Evolutionary conservation across 2,329 filamentous ascomycete genomes (phyloP).

Genomic region (Monosporascus cannonballus): DNA sequence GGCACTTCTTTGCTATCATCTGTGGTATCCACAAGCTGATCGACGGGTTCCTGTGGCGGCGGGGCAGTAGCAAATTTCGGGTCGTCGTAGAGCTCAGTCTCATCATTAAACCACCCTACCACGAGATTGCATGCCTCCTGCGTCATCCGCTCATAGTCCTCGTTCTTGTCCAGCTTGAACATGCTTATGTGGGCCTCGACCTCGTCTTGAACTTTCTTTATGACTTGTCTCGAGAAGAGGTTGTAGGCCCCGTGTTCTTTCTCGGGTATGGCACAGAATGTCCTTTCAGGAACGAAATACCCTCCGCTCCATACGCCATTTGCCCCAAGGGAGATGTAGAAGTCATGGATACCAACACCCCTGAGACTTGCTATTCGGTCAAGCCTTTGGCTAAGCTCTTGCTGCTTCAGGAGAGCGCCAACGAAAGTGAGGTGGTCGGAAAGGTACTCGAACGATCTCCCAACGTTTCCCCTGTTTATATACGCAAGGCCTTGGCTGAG

Average conservation of each 20-base stretch:
- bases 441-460: conserved; percentile 70
- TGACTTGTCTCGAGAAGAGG: conserved; percentile 49
- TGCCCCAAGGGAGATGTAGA: conserved; percentile 71
- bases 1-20: conserved; percentile 25
- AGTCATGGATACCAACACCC: conserved; percentile 64
- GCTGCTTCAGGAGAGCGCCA: conserved; percentile 67
- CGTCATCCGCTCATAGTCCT: conserved; percentile 58
- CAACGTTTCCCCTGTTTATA: conserved; percentile 52
- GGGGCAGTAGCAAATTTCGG: conserved; percentile 36
- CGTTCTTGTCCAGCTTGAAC: conserved; percentile 57
- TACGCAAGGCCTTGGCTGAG: conserved; percentile 50
- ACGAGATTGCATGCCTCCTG: conserved; percentile 52
- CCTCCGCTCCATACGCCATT: conserved; percentile 59
- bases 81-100: conserved; percentile 40
- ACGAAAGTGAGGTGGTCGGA: conserved; percentile 82
- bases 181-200: conserved; percentile 64
- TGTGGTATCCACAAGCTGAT: conserved; percentile 27
- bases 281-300: conserved; percentile 60
- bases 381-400: conserved; percentile 64
- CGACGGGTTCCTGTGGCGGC: conserved; percentile 30
- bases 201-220: conserved; percentile 63
- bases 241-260: conserved; percentile 35
- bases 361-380: conserved; percentile 54
- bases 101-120: conserved; percentile 48
- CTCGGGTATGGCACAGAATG: conserved; percentile 69